These are phyloP conservation scores for Parietaria judaica DNA, from an alignment of 306 rosid genomes.

Conservation along the genomic window DNA sequence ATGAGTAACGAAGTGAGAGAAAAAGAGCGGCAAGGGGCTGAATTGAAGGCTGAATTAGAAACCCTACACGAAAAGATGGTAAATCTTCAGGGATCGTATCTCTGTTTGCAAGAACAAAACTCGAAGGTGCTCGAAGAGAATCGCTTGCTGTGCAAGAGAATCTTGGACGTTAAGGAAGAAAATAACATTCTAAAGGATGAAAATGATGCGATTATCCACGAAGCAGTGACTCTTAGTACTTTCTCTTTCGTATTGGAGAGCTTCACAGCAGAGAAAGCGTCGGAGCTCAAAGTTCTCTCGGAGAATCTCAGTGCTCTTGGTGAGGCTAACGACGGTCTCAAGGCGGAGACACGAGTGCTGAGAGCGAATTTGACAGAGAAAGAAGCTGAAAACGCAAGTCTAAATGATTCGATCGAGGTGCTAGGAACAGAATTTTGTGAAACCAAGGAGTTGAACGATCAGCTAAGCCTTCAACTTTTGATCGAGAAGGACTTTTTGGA, in stretches of 20 bases:
- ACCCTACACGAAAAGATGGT: slow-evolving; percentile 35
- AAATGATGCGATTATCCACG: slow-evolving; percentile 38
- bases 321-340: slow-evolving; percentile 39
- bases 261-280: slow-evolving; percentile 46
- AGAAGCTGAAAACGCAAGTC: slow-evolving; percentile 42
- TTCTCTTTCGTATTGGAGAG: slow-evolving; percentile 51
- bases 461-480: slow-evolving; percentile 41
- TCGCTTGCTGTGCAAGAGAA: slow-evolving; percentile 36
- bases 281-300: slow-evolving; percentile 47
- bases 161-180: slow-evolving; percentile 48
- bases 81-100: slow-evolving; percentile 37
- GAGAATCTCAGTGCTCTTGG: slow-evolving; percentile 39
- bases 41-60: slow-evolving; percentile 41
- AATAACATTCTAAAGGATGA: slow-evolving; percentile 46
- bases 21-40: slow-evolving; percentile 47
- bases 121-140: slow-evolving; percentile 51
- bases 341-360: slow-evolving; percentile 42
- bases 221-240: slow-evolving; percentile 49
- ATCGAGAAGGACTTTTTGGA: slow-evolving; percentile 35
- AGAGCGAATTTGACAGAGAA: slow-evolving; percentile 40
- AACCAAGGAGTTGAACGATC: slow-evolving; percentile 35
- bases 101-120: slow-evolving; percentile 52
- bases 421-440: slow-evolving; percentile 44
- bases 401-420: slow-evolving; percentile 43
- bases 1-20: slow-evolving; percentile 41